phyloP scores from a whole-genome alignment of 805 yeast species.

The Spathaspora girioi region DNA sequence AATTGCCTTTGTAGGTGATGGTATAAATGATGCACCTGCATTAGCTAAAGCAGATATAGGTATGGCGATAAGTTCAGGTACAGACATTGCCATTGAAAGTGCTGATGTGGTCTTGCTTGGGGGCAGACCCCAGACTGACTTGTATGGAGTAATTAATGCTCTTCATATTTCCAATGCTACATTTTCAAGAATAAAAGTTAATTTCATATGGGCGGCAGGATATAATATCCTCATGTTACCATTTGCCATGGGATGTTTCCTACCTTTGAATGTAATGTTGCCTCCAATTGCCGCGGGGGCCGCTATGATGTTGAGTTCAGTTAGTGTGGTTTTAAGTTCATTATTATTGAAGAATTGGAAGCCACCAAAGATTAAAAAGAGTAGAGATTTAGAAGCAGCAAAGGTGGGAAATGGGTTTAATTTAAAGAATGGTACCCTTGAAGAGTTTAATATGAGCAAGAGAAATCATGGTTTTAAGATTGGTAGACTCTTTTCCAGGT shows the following conservation, averaged over 20 bases:
- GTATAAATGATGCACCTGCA: slow-evolving; percentile 97
- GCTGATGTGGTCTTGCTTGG: slow-evolving; percentile 83
- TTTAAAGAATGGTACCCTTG: slow-evolving; percentile 20
- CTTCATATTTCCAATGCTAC: slow-evolving; percentile 68
- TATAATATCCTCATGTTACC: slow-evolving; percentile 87
- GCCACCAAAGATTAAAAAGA: slow-evolving; percentile 19
- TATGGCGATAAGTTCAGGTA: slow-evolving; percentile 86
- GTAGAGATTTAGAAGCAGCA: slow-evolving; percentile 16
- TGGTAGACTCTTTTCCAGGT: background rate
- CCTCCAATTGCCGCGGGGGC: slow-evolving; percentile 89
- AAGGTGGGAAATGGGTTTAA: slow-evolving; percentile 16
- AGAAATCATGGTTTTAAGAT: background rate
- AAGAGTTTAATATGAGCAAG: slow-evolving; percentile 19
- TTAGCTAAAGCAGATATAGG: slow-evolving; percentile 86
- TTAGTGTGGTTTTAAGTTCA: slow-evolving; percentile 82
- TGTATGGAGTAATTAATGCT: slow-evolving; percentile 55
- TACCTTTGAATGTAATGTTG: slow-evolving; percentile 70
- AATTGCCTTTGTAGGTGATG: slow-evolving; percentile 94
- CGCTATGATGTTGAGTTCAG: slow-evolving; percentile 91
- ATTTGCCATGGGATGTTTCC: slow-evolving; percentile 86
- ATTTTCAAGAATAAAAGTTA: slow-evolving; percentile 69
- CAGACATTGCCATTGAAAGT: slow-evolving; percentile 96
- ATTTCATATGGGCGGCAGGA: slow-evolving; percentile 82
- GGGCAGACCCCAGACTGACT: slow-evolving; percentile 15
- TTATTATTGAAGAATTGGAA: slow-evolving; percentile 67